phyloP scores from a whole-genome alignment of 148 eudicot species.

The Rheum nobile region DNA sequence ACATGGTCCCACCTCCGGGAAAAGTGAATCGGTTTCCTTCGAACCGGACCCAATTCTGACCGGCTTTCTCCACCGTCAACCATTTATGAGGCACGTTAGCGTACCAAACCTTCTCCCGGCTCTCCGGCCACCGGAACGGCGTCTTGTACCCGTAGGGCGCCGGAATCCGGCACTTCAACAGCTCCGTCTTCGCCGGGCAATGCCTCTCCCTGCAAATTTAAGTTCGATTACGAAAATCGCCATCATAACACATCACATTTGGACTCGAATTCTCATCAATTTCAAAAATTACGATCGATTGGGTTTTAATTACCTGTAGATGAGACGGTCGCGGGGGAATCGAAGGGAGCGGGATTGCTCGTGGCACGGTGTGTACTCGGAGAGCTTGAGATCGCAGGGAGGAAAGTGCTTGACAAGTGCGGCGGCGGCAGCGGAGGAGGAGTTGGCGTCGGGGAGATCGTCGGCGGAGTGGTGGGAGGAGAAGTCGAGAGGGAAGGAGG shows the following conservation, averaged over 20 bases:
- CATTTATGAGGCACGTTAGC: constrained; percentile 63
- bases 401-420: constrained; percentile 33
- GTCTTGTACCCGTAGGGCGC: constrained; percentile 43
- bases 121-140: constrained; percentile 62
- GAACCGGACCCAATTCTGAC: constrained; percentile 57
- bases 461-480: constrained; percentile 46
- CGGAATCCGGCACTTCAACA: constrained; percentile 41
- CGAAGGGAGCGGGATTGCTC: constrained; percentile 46
- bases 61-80: constrained; percentile 60
- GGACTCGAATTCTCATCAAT: too few relatives aligned
- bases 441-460: neutral
- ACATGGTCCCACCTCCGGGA: constrained; percentile 95
- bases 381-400: constrained; percentile 27
- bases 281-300: neutral
- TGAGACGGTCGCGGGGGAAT: constrained; percentile 35
- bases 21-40: constrained; percentile 69
- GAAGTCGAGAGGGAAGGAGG: constrained; percentile 41
- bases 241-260: neutral
- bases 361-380: constrained; percentile 82
- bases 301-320: constrained; percentile 20
- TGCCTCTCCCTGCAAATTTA: constrained; percentile 31
- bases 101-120: constrained; percentile 46
- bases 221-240: neutral
- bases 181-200: constrained; percentile 33
- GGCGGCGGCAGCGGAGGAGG: neutral